Conservation (phyloP, 768 basidiomycete genomes). For the Calocybe indica region DNA sequence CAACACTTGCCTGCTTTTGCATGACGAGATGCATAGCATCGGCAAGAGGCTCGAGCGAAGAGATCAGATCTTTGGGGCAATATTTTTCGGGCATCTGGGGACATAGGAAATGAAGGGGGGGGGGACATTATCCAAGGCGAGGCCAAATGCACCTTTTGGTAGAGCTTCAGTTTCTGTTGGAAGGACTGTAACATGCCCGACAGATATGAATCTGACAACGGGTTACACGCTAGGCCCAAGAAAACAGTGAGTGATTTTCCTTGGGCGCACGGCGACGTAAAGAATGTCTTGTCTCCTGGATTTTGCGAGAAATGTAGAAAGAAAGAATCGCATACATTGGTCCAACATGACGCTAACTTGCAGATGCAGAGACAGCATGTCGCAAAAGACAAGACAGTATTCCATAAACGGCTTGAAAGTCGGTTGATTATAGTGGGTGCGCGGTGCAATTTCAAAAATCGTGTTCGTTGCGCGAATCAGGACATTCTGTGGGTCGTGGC, state of each 20-base stretch:
- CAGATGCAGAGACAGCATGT: constrained; percentile 16
- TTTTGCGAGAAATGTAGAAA: too few species aligned
- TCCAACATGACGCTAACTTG: constrained; percentile 9
- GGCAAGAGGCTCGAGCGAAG: constrained; percentile 1
- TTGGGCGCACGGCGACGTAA: constrained; percentile 7
- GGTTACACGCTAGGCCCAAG: constrained; percentile 3
- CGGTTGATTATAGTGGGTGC: constrained; percentile 7
- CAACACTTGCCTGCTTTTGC: constrained; percentile 11
- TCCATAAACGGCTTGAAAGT: constrained; percentile 14
- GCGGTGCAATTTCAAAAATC: constrained; percentile 12
- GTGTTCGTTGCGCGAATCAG: constrained; percentile 20
- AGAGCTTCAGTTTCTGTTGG: too few species aligned
- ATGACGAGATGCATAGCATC: constrained; percentile 3
- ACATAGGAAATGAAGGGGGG: not conserved
- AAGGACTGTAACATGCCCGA: too few species aligned
- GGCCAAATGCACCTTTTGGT: too few species aligned
- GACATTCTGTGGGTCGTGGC: constrained; percentile 14
- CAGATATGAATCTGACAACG: too few species aligned
- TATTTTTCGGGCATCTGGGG: constrained; percentile 4
- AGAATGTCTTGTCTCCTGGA: constrained; percentile 20
- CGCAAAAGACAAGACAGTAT: constrained; percentile 16
- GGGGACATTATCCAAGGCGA: not conserved
- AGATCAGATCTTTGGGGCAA: not conserved
- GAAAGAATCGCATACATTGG: too few species aligned
- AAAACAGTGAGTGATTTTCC: constrained; percentile 8